phyloP scores from a whole-genome alignment of 345 rosid species.

The Syzygium oleosum region DNA sequence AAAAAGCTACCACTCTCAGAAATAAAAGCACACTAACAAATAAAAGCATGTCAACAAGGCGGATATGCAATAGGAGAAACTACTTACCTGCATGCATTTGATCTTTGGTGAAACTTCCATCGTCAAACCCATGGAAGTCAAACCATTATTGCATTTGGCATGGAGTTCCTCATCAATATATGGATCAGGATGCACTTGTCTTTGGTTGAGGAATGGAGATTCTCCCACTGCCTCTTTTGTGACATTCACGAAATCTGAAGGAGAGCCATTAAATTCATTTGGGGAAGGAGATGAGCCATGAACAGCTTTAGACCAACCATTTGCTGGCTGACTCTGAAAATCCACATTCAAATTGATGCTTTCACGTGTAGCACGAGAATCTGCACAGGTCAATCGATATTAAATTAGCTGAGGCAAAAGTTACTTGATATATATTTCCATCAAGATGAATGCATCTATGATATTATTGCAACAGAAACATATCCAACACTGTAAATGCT shows the following conservation, averaged over 20 bases:
- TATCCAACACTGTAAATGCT: neutral
- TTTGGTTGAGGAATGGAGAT: neutral
- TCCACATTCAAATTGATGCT: conserved; percentile 6
- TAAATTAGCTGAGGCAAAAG: neutral
- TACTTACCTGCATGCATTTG: conserved; percentile 28
- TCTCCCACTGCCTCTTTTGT: conserved; percentile 2
- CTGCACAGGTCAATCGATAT: conserved; percentile 6
- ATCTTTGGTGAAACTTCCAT: conserved; percentile 6
- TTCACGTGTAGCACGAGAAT: conserved; percentile 6
- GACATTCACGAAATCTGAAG: neutral
- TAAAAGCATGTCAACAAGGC: neutral
- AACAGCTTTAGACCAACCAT: conserved; percentile 3
- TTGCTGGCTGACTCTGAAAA: conserved; percentile 2
- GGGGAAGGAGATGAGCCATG: conserved; percentile 13
- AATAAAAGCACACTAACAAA: neutral
- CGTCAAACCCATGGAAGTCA: conserved; percentile 1
- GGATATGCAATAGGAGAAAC: neutral
- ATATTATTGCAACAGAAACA: neutral
- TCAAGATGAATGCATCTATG: neutral
- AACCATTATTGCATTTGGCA: neutral
- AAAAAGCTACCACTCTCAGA: neutral
- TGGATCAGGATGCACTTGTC: neutral
- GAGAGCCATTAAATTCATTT: conserved; percentile 6
- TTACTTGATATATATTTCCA: neutral
- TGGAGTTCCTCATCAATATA: conserved; percentile 4